Evolutionary conservation across 2,329 filamentous ascomycete genomes (phyloP).

Genomic region (Monilinia aucupariae): DNA sequence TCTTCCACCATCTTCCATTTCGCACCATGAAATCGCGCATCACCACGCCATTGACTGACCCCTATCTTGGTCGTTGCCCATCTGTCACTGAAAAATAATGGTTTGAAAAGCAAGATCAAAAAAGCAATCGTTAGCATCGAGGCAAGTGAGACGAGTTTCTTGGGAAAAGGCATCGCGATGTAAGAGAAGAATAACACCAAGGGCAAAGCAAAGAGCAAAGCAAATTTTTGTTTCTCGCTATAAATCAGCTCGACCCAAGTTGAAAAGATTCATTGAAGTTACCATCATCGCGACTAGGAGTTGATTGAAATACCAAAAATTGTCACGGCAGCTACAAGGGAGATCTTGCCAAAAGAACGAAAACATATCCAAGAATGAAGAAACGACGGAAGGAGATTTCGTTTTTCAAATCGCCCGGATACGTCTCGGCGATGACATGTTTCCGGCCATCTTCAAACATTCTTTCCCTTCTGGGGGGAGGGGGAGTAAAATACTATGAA

Average conservation of each 20-base stretch:
- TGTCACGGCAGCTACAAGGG: no score
- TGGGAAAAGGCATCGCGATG: background rate
- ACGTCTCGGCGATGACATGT: background rate
- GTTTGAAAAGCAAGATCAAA: background rate
- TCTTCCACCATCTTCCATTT: background rate
- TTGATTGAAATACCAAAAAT: background rate
- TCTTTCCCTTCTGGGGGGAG: background rate
- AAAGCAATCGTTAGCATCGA: background rate
- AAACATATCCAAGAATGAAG: background rate
- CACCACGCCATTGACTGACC: background rate
- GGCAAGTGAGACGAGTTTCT: background rate
- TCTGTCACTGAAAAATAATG: background rate
- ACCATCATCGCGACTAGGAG: background rate
- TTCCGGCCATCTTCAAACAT: background rate
- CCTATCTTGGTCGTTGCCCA: background rate
- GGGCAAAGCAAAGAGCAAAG: background rate
- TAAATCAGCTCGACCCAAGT: background rate
- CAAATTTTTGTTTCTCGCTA: background rate
- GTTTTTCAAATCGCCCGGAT: background rate
- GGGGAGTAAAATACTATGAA: background rate
- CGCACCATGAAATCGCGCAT: background rate
- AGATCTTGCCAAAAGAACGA: background rate
- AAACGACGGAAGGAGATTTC: background rate
- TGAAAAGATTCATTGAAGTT: background rate
- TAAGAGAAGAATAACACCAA: background rate